Percentiles rank a stretch among this genome's conserved stretches.
Conservation (phyloP, 257 asterid species). For the Solanum verrucosum region DNA sequence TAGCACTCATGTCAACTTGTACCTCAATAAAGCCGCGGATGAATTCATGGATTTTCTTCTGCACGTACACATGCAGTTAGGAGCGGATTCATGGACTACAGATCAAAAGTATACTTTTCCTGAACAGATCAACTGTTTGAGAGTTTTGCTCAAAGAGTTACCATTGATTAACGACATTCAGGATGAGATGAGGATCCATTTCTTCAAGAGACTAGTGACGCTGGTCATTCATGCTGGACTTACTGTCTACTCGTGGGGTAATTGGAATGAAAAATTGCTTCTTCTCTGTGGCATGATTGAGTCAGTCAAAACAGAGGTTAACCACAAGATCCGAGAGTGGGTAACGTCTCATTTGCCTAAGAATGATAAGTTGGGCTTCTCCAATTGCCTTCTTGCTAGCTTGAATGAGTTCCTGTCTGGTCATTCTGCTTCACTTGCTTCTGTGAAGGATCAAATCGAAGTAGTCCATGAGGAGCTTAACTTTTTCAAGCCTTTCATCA, state of each 20-base stretch:
- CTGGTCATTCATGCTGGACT: not conserved
- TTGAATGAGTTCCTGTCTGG: not conserved
- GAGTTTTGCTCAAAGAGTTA: not conserved
- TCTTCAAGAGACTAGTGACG: not conserved
- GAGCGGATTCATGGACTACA: not conserved
- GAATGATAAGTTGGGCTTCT: not conserved
- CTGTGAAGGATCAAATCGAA: not conserved
- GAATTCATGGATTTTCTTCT: not conserved
- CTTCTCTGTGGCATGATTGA: not conserved
- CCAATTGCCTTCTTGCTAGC: not conserved
- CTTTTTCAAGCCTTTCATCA: not conserved
- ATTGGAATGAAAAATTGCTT: not conserved
- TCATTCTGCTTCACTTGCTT: not conserved
- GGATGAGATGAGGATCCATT: not conserved
- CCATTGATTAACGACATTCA: not conserved
- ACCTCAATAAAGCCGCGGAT: not conserved
- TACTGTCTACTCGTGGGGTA: accelerated
- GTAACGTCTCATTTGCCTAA: not conserved
- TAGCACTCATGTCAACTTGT: not conserved
- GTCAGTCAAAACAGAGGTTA: not conserved
- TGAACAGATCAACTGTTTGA: not conserved
- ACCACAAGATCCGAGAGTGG: not conserved
- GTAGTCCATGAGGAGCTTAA: not conserved
- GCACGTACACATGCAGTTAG: not conserved
- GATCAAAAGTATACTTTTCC: not conserved